Evolutionary conservation across 805 yeast species (phyloP), one percentile per base, ranked within the genome.

Genomic region (Starmerella stellata): DNA sequence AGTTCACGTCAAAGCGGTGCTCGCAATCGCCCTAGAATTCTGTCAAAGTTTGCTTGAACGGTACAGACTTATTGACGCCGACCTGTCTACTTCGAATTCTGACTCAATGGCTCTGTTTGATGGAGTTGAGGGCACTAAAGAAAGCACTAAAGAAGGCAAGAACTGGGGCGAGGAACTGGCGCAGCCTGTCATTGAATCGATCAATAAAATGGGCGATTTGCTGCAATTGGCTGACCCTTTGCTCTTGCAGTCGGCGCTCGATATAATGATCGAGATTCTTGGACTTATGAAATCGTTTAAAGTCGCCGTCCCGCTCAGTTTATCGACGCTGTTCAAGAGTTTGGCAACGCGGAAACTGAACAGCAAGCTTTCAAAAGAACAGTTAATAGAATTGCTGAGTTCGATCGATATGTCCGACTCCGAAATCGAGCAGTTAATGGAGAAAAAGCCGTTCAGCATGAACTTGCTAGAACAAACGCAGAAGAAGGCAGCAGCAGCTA

Each of bases 11-110:
- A 68, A 75, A 32, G 93, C 83, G 40, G 85, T 82, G 48, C 79
- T 95, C 2, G 69, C 93, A 54, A 94, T 82, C 52, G 75, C 81
- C 0, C 63, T 87, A 37, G 95, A 85, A 48, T 63, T 80, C 24
- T 75, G 93, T 42, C 74, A 75, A 44, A 56, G 65, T 2, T 59
- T 85, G 25, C 54, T 85, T n/a, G 74, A 68, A 39, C 71, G 85
- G 2, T 78, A 70, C 50, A 63, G 74, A 42, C 62, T 68, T n/a
- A 53, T 73, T 30, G 58, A 54, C 16, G 55, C 57, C 2, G 56
- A 52, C 30, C 16, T 54, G 25, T 36, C 46, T 3, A 19, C 41
- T 5, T n/a, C n/a, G n/a, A n/a, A n/a, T n/a, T n/a, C n/a, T n/a
- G n/a, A n/a, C n/a, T n/a, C 36, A 37, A 9, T 18, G 29, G 20